A percentile compares a stretch with the other conserved stretches of the same genome.
These are phyloP conservation scores for Albophoma yamanashiensis DNA, from an alignment of 2,329 filamentous ascomycete species.

Conservation along the genomic window DNA sequence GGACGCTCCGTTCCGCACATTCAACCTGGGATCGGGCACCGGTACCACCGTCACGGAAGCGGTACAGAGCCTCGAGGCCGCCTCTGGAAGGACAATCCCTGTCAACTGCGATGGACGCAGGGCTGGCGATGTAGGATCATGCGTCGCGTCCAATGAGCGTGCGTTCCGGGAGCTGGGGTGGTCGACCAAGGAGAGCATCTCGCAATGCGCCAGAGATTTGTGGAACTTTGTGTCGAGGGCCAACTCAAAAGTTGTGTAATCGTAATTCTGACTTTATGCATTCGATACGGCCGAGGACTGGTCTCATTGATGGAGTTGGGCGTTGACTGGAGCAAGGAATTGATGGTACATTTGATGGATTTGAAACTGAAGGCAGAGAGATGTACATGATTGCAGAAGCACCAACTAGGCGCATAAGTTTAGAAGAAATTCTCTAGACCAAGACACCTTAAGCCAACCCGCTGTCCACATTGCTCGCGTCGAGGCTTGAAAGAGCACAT, in stretches of 20 bases:
- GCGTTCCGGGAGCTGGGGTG: constrained; percentile 32
- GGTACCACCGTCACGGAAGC: constrained; percentile 34
- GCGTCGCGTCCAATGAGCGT: constrained; percentile 28
- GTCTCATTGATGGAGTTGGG: neutral
- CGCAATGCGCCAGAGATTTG: constrained; percentile 19
- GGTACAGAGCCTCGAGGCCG: constrained; percentile 26
- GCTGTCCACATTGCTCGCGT: too few relatives aligned
- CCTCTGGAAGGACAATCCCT: constrained; percentile 23
- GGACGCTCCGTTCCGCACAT: constrained; percentile 24
- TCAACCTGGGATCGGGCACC: constrained; percentile 34
- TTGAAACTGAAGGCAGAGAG: neutral
- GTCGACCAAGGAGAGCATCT: constrained; percentile 17
- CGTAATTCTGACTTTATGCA: neutral
- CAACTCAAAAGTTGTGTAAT: neutral
- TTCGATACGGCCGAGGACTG: neutral
- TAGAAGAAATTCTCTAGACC: neutral
- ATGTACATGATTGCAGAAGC: neutral
- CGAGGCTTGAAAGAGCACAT: too few relatives aligned
- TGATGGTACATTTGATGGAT: neutral
- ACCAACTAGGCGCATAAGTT: neutral
- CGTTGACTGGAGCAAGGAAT: neutral
- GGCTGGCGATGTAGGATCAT: constrained; percentile 31
- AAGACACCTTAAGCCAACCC: neutral
- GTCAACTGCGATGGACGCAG: constrained; percentile 25
- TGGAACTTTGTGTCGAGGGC: constrained; percentile 20